Evolutionary conservation across 768 basidiomycete species (phyloP).

Genomic region (Lentinula raphanica): DNA sequence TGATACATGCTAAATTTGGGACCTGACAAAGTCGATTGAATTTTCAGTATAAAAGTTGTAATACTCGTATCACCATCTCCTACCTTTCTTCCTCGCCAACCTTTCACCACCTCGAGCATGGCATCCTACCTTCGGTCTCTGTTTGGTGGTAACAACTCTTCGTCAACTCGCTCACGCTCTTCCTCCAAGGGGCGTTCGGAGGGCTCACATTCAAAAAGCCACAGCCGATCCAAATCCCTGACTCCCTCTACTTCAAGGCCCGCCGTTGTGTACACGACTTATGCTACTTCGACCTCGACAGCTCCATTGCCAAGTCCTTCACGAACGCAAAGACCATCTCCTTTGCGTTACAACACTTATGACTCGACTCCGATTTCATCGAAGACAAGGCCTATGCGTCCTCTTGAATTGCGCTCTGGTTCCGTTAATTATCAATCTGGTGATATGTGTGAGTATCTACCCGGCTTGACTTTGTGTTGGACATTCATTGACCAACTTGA

Average conservation of each 20-base stretch:
- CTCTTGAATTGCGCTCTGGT: constrained; percentile 28
- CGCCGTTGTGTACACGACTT: constrained; percentile 36
- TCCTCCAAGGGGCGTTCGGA: constrained; percentile 14
- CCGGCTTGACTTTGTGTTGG: not conserved
- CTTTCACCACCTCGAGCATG: constrained; percentile 25
- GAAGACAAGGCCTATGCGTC: constrained; percentile 18
- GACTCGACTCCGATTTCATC: constrained; percentile 20
- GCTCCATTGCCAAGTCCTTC: constrained; percentile 32
- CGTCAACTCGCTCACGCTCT: constrained; percentile 8
- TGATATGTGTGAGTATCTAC: constrained; percentile 5
- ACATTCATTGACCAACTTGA: not conserved
- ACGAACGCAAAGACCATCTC: constrained; percentile 32
- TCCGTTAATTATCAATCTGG: constrained; percentile 22
- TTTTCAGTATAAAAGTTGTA: not conserved
- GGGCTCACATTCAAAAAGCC: constrained; percentile 31
- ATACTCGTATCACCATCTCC: not conserved
- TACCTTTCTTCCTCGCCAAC: not conserved
- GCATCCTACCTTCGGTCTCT: constrained; percentile 41
- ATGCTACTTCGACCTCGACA: constrained; percentile 28
- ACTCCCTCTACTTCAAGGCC: constrained; percentile 25
- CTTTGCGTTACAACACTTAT: constrained; percentile 34
- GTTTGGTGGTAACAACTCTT: constrained; percentile 3
- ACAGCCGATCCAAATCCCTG: constrained; percentile 37
- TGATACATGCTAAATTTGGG: not conserved
- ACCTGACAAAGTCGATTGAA: not conserved